Evolutionary conservation across 352 stramenopile species (phyloP), one percentile per base, ranked within the genome.

Genomic region (Pythium dissimile): DNA sequence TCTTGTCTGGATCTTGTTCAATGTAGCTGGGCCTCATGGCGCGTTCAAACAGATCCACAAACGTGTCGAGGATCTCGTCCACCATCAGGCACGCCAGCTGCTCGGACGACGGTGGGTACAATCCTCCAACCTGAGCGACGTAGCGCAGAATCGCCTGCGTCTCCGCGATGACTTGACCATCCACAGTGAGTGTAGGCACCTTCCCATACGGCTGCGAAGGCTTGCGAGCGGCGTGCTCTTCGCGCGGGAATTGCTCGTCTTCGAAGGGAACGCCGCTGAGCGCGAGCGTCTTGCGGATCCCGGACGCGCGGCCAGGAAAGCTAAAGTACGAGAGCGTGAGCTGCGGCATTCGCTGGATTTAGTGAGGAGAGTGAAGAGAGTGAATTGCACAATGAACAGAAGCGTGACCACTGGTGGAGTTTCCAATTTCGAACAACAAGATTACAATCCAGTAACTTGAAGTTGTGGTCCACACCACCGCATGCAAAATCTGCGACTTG

Each of bases 181-280:
- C 59, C 3, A 89, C 59, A 12, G 72, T 57, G 23, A 82, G 39
- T 24, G 74, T 54, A 1, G 77, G 79, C 20, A 87, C 0, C 55
- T 87, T 67, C 2, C 66, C 72, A 39, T 86, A 70, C n/a, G 77
- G 79, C 10, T 85, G 54, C 27, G 49, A 61, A 7, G 30, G 1
- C 54, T 86, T 91, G 28, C 72, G 28, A 10, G 47, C 56, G 4
- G 4, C 16, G 39, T 86, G 85, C 41, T 82, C 42, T 4, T 69
- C 43, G 28, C 47, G 37, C 10, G 18, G 57, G 5, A 92, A 10
- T 11, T 72, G 72, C 27, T 82, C 62, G 59, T 94, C 77, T 30
- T 75, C 55, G 54, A 91, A 92, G 1, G 73, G 62, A 1, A 94
- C 55, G 9, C 66, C 64, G 16, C 75, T 81, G 24, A 88, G 64